Conservation (phyloP, 2,329 filamentous ascomycete genomes). For the Colletotrichum navitas region DNA sequence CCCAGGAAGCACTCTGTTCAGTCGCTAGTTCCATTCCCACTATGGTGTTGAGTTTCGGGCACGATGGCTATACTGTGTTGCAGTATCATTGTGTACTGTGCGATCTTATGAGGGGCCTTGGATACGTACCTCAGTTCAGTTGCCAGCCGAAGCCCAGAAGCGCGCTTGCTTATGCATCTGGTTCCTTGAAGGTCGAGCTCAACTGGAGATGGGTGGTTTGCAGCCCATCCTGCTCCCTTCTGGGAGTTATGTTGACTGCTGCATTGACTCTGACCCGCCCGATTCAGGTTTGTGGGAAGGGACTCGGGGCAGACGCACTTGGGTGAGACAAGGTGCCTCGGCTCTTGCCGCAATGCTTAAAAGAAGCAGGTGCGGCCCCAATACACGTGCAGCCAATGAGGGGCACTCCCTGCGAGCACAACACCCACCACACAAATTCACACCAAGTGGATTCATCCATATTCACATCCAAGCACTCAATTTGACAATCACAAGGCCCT, state of each 20-base stretch:
- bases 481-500: neutral
- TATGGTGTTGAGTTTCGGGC: no score
- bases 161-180: constrained; percentile 14
- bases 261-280: constrained; percentile 19
- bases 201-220: constrained; percentile 12
- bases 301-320: no score
- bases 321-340: neutral
- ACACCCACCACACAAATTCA: no score
- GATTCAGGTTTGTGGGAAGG: neutral
- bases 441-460: constrained; percentile 7
- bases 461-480: neutral
- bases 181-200: constrained; percentile 10
- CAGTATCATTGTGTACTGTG: no score
- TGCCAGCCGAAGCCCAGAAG: neutral
- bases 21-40: neutral
- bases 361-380: neutral
- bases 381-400: neutral
- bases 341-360: constrained; percentile 23
- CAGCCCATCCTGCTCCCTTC: constrained; percentile 26
- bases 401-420: neutral
- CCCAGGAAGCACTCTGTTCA: neutral
- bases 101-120: no score
- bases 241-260: constrained; percentile 37
- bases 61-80: no score
- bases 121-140: no score